Percentiles rank a stretch among this genome's conserved stretches.
These are phyloP conservation scores for Phylloporus sp. DNA, from an alignment of 768 basidiomycete species.

Conservation along the genomic window DNA sequence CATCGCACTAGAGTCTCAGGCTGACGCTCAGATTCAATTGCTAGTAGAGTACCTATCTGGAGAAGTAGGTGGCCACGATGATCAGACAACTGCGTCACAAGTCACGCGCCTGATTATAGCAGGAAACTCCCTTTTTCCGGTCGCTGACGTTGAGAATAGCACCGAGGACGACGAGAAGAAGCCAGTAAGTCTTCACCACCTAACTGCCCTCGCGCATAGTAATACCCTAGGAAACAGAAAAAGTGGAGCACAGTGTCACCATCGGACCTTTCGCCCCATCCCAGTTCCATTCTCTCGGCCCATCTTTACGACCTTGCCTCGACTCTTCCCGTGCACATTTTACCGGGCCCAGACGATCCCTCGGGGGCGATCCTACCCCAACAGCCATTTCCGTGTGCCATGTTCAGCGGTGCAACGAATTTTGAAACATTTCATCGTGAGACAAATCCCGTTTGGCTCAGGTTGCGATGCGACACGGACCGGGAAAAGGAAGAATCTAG, in stretches of 20 bases:
- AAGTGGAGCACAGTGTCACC: conserved; percentile 55
- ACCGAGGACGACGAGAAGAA: conserved; percentile 47
- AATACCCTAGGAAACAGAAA: conserved; percentile 40
- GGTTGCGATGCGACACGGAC: conserved; percentile 46
- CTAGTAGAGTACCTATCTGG: conserved; percentile 87
- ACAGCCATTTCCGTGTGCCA: conserved; percentile 85
- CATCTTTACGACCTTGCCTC: conserved; percentile 72
- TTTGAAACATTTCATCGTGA: conserved; percentile 66
- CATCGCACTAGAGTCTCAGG: conserved; percentile 56
- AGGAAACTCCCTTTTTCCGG: conserved; percentile 77
- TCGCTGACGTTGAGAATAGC: conserved; percentile 30
- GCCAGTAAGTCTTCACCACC: conserved; percentile 40
- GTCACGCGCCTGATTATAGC: conserved; percentile 86
- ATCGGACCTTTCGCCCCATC: conserved; percentile 64
- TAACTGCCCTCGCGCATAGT: conserved; percentile 3
- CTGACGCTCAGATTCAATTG: conserved; percentile 76
- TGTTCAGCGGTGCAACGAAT: conserved; percentile 65
- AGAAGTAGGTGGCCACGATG: conserved; percentile 67
- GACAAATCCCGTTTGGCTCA: conserved; percentile 88
- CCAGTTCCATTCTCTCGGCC: conserved; percentile 61
- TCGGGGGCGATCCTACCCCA: conserved; percentile 88
- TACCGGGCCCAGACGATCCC: conserved; percentile 87
- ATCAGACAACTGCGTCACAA: conserved; percentile 58
- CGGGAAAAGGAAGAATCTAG: conserved; percentile 19
- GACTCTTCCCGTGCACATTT: conserved; percentile 77